Base-by-base conservation (phyloP, 768 basidiomycete genomes). In the Exidia glandulosa region DNA sequence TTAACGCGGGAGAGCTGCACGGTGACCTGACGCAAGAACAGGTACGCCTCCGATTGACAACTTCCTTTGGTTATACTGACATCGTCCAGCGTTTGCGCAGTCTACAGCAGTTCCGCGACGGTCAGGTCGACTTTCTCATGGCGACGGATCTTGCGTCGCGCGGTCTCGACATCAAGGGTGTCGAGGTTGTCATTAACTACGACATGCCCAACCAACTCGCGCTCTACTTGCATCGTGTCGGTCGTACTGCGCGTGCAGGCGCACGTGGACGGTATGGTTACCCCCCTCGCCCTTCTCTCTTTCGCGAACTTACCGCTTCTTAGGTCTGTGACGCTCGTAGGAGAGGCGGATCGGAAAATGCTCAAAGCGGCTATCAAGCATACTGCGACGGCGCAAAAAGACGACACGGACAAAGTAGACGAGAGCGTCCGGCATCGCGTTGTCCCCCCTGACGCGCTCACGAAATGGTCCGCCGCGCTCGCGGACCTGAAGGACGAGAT, bases 161-260 rank as follows among this genome's bases (percentile, higher is more conserved):
- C 62, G 91, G 96, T 72, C 79, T 99, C 31, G 95, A 98, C 73
- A 96, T 99, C 77, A 95, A 94, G 70, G 94, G 94, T 16, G 86
- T 97, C 29, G 91, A 98, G 69, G 94, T 93, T 2, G 92, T 99
- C 63, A 94, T 99, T 71, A 99, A 99, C 72, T 98, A 94, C 69
- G 96, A 99, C 70, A 96, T 98, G 95, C 96, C 96, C 10, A 81
- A 83, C 23, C 89, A 94, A 67, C 76, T 97, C 33, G 84, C 90
- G 7, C 93, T 94, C 66, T 99, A 99, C 73, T 81, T 97, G 32
- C 96, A 99, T 71, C 88, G 96, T 61, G 95, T 98, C 27, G 96
- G 96, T 66, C 82, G 96, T 69, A 99, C 96, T 56, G 96, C 96
- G 31, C 86, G 96, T 69, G 95, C 96, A 3, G 96, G 96, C 4